A percentile compares a stretch with the other conserved stretches of the same genome.
phyloP scores from a whole-genome alignment of 495 filamentous ascomycete species.

The Pyrenopolyporus hunteri region DNA sequence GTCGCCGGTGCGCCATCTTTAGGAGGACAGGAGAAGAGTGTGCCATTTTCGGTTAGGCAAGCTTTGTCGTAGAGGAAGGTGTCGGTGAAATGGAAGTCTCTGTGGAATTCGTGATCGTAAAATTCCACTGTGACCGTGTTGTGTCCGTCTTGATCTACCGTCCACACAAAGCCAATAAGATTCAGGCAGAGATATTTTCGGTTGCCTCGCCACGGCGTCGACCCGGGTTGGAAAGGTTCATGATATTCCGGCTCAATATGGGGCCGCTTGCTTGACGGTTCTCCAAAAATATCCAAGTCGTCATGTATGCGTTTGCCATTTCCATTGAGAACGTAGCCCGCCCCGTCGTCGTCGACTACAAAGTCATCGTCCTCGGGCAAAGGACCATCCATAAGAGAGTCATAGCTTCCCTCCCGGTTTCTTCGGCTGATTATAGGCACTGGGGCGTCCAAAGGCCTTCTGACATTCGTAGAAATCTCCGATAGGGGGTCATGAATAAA shows the following conservation, averaged over 20 bases:
- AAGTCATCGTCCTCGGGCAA: constrained; percentile 70
- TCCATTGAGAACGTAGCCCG: constrained; percentile 78
- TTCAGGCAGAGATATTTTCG: constrained; percentile 93
- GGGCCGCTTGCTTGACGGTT: constrained; percentile 50
- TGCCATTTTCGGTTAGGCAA: constrained; percentile 82
- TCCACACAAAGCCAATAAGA: constrained; percentile 93
- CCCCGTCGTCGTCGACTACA: constrained; percentile 94
- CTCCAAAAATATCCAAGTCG: constrained; percentile 47
- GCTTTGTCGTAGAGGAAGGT: constrained; percentile 95
- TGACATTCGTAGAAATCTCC: constrained; percentile 71
- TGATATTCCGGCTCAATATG: constrained; percentile 73
- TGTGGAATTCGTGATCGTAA: constrained; percentile 88
- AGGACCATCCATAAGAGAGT: constrained; percentile 59
- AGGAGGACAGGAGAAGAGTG: constrained; percentile 84
- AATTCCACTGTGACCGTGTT: constrained; percentile 97
- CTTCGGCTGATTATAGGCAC: constrained; percentile 23
- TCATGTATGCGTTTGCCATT: constrained; percentile 71
- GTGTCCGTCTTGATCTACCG: constrained; percentile 91
- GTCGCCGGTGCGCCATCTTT: constrained; percentile 71
- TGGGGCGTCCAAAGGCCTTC: constrained; percentile 58
- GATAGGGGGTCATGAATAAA: constrained; percentile 81
- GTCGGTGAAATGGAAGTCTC: constrained; percentile 97
- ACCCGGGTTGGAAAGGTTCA: constrained; percentile 86
- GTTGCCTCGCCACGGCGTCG: constrained; percentile 94
- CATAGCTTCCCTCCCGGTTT: constrained; percentile 48